Conservation (phyloP, 2,329 filamentous ascomycete species). For the Fusarium algeriense region DNA sequence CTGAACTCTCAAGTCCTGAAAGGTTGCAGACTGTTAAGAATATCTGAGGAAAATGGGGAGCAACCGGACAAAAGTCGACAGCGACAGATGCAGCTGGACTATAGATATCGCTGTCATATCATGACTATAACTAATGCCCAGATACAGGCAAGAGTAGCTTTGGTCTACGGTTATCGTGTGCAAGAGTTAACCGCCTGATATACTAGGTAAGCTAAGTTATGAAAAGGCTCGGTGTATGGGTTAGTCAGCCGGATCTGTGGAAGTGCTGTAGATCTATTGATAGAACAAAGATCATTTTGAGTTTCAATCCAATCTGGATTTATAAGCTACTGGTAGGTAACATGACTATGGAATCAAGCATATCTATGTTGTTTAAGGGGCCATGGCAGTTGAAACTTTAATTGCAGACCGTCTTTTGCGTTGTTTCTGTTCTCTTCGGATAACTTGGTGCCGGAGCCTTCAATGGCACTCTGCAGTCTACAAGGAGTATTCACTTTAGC, state of each 20-base stretch:
- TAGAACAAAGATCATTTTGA: not conserved
- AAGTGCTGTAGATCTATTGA: not conserved
- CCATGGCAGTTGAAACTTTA: not conserved
- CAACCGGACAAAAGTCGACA: not conserved
- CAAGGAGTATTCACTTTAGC: not conserved
- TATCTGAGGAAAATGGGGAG: not conserved
- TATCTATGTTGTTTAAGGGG: not conserved
- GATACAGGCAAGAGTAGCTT: not conserved
- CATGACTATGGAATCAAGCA: not conserved
- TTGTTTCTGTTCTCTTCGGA: not conserved
- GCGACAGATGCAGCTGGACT: constrained; percentile 6
- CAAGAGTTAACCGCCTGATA: not conserved
- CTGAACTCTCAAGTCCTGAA: not conserved
- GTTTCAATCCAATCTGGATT: not conserved
- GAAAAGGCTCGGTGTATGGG: not conserved
- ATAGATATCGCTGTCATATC: not conserved
- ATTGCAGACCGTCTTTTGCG: constrained; percentile 35
- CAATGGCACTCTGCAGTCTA: constrained; percentile 4
- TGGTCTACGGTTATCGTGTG: not conserved
- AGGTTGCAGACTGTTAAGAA: not conserved
- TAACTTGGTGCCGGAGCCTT: not conserved
- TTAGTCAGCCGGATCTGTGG: not conserved
- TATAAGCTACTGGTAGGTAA: not conserved
- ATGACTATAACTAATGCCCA: not conserved
- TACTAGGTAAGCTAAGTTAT: not conserved